Percentiles rank a stretch among this genome's conserved stretches.
These are phyloP conservation scores for Pilobolus umbonatus DNA, from an alignment of 192 early-diverging fungal genomes.

Conservation along the genomic window DNA sequence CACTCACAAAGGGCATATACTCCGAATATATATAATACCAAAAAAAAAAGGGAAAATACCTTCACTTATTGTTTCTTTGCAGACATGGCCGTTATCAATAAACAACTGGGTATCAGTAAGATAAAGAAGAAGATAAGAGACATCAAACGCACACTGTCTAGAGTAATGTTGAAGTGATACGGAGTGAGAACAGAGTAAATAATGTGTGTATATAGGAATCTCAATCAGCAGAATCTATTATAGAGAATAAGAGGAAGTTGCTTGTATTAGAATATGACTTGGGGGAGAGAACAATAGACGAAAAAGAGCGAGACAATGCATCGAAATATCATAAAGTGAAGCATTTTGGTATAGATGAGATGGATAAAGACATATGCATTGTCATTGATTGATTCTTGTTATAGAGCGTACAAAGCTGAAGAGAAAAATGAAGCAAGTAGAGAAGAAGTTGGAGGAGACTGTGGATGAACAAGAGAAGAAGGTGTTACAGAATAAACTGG, in stretches of 20 bases:
- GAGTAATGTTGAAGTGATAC: background rate
- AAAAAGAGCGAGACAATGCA: background rate
- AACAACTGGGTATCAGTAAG: background rate
- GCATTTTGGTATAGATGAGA: background rate
- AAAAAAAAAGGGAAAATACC: too few relatives aligned
- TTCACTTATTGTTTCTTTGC: too few relatives aligned
- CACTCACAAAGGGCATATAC: too few relatives aligned
- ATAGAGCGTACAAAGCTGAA: conserved; percentile 17
- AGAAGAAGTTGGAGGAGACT: background rate
- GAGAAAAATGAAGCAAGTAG: background rate
- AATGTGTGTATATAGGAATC: too few relatives aligned
- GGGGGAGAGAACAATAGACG: conserved; percentile 11
- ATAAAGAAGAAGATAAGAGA: conserved; percentile 19
- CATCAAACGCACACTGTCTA: background rate
- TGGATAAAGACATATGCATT: background rate
- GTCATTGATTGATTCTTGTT: background rate
- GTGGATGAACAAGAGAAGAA: background rate
- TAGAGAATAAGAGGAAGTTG: conserved; percentile 1
- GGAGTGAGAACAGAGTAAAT: too few relatives aligned
- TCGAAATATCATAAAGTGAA: conserved; percentile 5
- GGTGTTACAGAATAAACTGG: background rate
- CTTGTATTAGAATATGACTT: conserved; percentile 13
- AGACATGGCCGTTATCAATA: too few relatives aligned
- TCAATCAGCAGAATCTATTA: background rate
- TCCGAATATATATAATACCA: too few relatives aligned